phyloP scores from a whole-genome alignment of 306 rosid species.

The Carpinus fangiana region DNA sequence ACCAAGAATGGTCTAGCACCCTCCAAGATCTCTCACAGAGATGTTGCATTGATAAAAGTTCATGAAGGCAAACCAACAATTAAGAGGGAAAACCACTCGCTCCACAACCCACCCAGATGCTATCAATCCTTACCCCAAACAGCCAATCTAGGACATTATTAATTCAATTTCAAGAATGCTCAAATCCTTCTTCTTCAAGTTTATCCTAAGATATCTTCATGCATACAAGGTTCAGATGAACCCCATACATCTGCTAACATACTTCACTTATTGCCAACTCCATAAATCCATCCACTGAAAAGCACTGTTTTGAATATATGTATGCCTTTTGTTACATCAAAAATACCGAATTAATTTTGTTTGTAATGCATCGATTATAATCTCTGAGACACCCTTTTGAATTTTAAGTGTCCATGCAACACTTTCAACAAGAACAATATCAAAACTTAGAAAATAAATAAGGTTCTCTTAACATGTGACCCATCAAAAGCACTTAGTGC shows the following conservation, averaged over 20 bases:
- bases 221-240: neutral
- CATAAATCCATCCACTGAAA: neutral
- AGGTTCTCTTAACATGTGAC: neutral
- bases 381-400: slow-evolving; percentile 1
- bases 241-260: neutral
- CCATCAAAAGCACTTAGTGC: neutral
- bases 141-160: neutral
- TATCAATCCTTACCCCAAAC: neutral
- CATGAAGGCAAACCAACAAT: neutral
- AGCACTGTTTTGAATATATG: neutral
- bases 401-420: neutral
- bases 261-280: neutral
- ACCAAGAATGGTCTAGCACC: neutral
- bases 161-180: neutral
- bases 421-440: neutral
- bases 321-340: neutral
- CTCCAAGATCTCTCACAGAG: neutral
- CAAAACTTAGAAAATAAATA: neutral
- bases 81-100: neutral
- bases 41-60: neutral
- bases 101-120: neutral
- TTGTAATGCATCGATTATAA: neutral
- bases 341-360: neutral
- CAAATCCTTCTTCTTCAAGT: neutral
- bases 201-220: neutral